Conservation (phyloP, 345 rosid species). For the Euclidium syriacum region DNA sequence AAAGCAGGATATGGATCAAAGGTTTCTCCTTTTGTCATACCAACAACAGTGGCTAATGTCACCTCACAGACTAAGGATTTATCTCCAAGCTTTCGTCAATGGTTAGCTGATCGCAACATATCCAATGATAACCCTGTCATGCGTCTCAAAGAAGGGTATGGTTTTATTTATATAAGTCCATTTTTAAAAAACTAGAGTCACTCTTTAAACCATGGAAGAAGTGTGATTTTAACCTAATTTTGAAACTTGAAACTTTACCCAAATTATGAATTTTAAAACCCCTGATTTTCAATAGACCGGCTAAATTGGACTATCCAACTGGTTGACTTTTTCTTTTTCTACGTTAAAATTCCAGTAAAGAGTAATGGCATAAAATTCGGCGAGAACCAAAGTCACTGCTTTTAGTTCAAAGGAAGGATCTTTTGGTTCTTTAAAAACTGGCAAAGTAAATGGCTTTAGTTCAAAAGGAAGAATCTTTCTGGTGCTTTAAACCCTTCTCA, state of each 20-base stretch:
- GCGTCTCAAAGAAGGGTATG: conserved; percentile 94
- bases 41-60: conserved; percentile 62
- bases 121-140: conserved; percentile 59
- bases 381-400: not conserved
- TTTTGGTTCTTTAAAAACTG: conserved; percentile 6
- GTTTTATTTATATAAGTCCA: not conserved
- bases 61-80: conserved; percentile 52
- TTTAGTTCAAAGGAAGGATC: not conserved
- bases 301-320: not conserved
- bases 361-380: not conserved
- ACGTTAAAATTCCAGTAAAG: no score
- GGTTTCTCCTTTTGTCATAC: conserved; percentile 75
- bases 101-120: conserved; percentile 76
- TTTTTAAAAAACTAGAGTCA: not conserved
- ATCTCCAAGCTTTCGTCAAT: conserved; percentile 69
- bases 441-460: conserved; percentile 5
- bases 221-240: not conserved
- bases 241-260: not conserved
- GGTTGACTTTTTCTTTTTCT: not conserved
- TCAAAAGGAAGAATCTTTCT: conserved; percentile 10
- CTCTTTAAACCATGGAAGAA: not conserved
- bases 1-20: conserved; percentile 91
- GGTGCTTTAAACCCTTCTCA: conserved; percentile 5
- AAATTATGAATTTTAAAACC: not conserved
- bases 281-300: not conserved